Base-by-base conservation (phyloP, 345 rosid species). In the Laguncularia racemosa region DNA sequence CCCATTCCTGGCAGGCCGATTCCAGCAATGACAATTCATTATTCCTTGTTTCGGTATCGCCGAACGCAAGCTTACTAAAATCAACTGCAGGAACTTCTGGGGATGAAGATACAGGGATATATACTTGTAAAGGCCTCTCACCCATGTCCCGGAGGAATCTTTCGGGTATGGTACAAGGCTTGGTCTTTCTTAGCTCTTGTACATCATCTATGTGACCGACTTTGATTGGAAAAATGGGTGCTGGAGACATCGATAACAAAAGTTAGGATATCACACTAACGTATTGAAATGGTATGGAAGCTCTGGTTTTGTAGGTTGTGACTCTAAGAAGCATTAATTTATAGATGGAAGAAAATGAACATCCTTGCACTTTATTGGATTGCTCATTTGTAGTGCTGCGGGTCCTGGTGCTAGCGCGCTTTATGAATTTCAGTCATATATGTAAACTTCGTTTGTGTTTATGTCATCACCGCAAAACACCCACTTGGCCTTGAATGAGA, bases 1-100 rank as follows among this genome's bases (percentile, higher is more conserved):
- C 95, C 98, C 98, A 92, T 26, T 88, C 89, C 63, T 84, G 73
- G 74, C 93, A 84, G 61, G 98, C 98, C 64, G 73, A 76, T 19
- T 71, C 70, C 45, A 92, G 83, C 56, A 73, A 63, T 51, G 65
- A 54, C 55, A 77, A 65, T 71, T 83, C 89, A 46, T 20, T 52
- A 43, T 57, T 15, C 55, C 52, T 64, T 19, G 71, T 79, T 61
- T 79, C 75, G 20, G 50, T 64, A 60, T 53, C 45, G 20, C 69
- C 77, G 15, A 71, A 57, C 53, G 67, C 48, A 66, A 92, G 84
- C 66, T 70, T 83, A 20, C 83, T 84, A 64, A 86, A 73, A 75
- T 89, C 82, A 71, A 88, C 76, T 45, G 78, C 63, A 60, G 98
- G 98, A 62, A 92, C 75, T 49, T 59, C 63, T 28, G 38, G n/a